Percentiles rank a stretch among this genome's conserved stretches.
Evolutionary conservation across 768 basidiomycete genomes (phyloP).

Genomic region (Lyophyllum shimeji): DNA sequence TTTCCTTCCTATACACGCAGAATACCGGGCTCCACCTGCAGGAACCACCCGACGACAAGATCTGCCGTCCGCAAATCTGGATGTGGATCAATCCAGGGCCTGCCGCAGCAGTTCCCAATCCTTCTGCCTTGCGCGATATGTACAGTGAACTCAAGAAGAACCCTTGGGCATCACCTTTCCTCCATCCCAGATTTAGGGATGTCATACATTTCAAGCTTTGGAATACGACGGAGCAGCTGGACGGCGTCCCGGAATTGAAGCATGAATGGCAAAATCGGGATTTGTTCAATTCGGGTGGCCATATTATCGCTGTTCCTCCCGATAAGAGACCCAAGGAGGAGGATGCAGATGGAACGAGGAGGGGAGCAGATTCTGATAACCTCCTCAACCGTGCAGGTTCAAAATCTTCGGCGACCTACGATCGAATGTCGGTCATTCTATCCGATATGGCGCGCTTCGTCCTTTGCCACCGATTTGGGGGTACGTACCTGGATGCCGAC

Average conservation of each 20-base stretch:
- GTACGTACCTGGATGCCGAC: conserved; percentile 96
- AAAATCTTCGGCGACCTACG: conserved; percentile 81
- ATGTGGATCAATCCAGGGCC: conserved; percentile 99
- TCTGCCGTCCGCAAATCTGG: conserved; percentile 93
- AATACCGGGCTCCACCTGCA: conserved; percentile 81
- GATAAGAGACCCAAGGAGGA: conserved; percentile 29
- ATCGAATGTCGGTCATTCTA: conserved; percentile 87
- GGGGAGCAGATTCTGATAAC: conserved; percentile 42
- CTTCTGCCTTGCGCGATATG: conserved; percentile 80
- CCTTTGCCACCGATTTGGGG: conserved; percentile 94
- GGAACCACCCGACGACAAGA: conserved; percentile 42
- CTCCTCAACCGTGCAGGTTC: conserved; percentile 78
- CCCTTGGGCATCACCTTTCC: conserved; percentile 94
- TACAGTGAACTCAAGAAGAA: conserved; percentile 76
- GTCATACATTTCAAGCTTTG: conserved; percentile 94
- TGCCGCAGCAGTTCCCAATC: conserved; percentile 86
- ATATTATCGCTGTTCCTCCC: conserved; percentile 64
- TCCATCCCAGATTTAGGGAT: conserved; percentile 89
- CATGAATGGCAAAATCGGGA: conserved; percentile 87
- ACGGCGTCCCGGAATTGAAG: conserved; percentile 85
- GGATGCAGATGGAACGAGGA: conserved; percentile 9
- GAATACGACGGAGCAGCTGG: conserved; percentile 98
- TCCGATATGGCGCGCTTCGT: conserved; percentile 98
- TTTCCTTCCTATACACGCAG: conserved; percentile 96
- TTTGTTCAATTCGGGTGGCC: conserved; percentile 87